A percentile compares a stretch with the other conserved stretches of the same genome.
Evolutionary conservation across 768 basidiomycete genomes (phyloP).

Genomic region (Phlebiopsis flavidoalba): DNA sequence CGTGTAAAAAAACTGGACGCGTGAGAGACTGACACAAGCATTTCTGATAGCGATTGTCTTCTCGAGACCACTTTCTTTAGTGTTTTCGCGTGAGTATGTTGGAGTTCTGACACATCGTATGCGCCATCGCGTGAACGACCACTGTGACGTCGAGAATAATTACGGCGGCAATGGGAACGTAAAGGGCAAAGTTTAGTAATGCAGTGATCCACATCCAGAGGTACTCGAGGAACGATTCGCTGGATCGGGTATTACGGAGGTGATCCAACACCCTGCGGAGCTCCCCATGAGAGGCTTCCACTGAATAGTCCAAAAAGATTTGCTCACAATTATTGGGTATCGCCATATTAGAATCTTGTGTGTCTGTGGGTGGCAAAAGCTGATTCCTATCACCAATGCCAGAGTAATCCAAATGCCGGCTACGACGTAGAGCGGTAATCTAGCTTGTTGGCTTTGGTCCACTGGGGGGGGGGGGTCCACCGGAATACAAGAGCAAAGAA

Average conservation of each 20-base stretch:
- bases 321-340: conserved; percentile 34
- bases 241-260: conserved; percentile 27
- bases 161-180: conserved; percentile 39
- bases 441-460: conserved; percentile 22
- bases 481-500: conserved; percentile 33
- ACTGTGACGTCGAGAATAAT: conserved; percentile 22
- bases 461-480: too few species aligned
- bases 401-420: conserved; percentile 35
- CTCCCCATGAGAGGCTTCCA: background rate
- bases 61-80: conserved; percentile 16
- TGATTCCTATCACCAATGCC: conserved; percentile 35
- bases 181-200: conserved; percentile 36
- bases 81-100: background rate
- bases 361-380: conserved; percentile 30
- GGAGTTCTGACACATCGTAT: conserved; percentile 17
- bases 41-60: conserved; percentile 33
- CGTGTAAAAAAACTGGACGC: background rate
- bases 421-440: conserved; percentile 29
- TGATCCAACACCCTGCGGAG: conserved; percentile 50
- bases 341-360: conserved; percentile 36
- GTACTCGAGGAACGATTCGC: conserved; percentile 43
- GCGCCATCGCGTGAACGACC: conserved; percentile 25
- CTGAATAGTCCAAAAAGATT: background rate
- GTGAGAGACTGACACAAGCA: conserved; percentile 40
- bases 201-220: conserved; percentile 49